Conservation (phyloP, 768 basidiomycete species). For the button mushroom (Agaricus bisporus) region DNA sequence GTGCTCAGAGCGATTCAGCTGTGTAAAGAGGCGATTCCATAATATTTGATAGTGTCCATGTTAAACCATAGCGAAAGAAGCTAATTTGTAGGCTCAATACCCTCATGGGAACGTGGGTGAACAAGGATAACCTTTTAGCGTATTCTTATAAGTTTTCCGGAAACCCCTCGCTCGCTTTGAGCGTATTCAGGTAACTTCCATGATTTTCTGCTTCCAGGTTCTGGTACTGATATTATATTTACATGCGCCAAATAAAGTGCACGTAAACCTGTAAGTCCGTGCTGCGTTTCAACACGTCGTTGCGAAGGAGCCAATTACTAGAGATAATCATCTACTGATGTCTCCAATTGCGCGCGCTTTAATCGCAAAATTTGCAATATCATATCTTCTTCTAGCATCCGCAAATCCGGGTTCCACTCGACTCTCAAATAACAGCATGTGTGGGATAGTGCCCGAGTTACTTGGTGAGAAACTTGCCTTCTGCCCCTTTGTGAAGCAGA, state of each 20-base stretch:
- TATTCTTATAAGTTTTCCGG: slow-evolving; percentile 8
- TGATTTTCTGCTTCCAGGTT: too few relatives aligned
- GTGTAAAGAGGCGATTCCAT: neutral
- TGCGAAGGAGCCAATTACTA: neutral
- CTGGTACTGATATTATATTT: too few relatives aligned
- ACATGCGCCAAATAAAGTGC: slow-evolving; percentile 13
- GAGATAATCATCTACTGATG: slow-evolving; percentile 17
- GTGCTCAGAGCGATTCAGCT: neutral
- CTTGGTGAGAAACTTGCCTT: too few relatives aligned
- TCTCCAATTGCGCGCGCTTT: slow-evolving; percentile 14
- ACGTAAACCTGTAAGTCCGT: slow-evolving; percentile 16
- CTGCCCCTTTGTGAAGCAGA: too few relatives aligned
- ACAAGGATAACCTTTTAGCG: slow-evolving; percentile 14
- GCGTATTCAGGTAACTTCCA: neutral
- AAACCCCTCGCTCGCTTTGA: slow-evolving; percentile 10
- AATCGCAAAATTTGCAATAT: slow-evolving; percentile 19
- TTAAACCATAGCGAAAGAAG: slow-evolving; percentile 15
- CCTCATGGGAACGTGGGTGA: slow-evolving; percentile 24
- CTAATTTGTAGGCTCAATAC: slow-evolving; percentile 26
- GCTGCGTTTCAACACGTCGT: neutral
- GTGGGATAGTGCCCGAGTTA: too few relatives aligned
- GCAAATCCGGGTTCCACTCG: too few relatives aligned
- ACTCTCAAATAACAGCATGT: too few relatives aligned
- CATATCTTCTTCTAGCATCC: neutral
- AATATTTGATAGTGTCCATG: neutral